Evolutionary conservation across 306 rosid species (phyloP).

Genomic region (Delonix regia): DNA sequence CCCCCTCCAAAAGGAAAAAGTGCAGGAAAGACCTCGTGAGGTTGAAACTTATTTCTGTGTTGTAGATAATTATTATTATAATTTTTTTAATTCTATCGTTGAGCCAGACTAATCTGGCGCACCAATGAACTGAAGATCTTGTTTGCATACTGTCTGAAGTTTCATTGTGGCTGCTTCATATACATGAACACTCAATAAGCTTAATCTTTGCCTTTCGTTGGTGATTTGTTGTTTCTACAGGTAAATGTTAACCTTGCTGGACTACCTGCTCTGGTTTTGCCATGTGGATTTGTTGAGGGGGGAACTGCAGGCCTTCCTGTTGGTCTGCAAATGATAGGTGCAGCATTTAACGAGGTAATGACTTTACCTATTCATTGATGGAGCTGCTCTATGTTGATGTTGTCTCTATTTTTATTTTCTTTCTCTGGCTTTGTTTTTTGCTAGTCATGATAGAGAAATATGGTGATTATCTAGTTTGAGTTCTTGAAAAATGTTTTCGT

Average conservation of each 20-base stretch:
- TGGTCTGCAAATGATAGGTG: slow-evolving; percentile 94
- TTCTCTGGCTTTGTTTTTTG: slow-evolving; percentile 4
- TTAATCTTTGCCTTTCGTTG: slow-evolving; percentile 4
- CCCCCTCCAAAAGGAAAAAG: not conserved
- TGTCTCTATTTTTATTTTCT: not conserved
- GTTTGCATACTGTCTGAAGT: slow-evolving; percentile 17
- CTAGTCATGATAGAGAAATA: slow-evolving; percentile 2
- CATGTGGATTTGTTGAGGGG: slow-evolving; percentile 89
- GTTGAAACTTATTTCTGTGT: not conserved
- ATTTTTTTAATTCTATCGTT: not conserved
- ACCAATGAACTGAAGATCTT: slow-evolving; percentile 20
- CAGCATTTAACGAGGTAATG: slow-evolving; percentile 89
- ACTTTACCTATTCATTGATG: slow-evolving; percentile 12
- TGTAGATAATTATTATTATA: not conserved
- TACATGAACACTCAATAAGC: not conserved
- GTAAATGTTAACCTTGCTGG: slow-evolving; percentile 98
- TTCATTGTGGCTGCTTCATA: slow-evolving; percentile 23
- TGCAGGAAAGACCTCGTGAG: not conserved
- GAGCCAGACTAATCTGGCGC: not conserved
- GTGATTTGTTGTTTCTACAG: slow-evolving; percentile 42
- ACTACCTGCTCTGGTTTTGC: slow-evolving; percentile 92
- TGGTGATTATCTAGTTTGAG: not conserved
- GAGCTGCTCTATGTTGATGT: slow-evolving; percentile 19
- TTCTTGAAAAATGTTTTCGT: not conserved
- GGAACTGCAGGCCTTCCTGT: slow-evolving; percentile 91